Base-by-base conservation (phyloP, 2,329 filamentous ascomycete species). In the Talaromyces funiculosus region DNA sequence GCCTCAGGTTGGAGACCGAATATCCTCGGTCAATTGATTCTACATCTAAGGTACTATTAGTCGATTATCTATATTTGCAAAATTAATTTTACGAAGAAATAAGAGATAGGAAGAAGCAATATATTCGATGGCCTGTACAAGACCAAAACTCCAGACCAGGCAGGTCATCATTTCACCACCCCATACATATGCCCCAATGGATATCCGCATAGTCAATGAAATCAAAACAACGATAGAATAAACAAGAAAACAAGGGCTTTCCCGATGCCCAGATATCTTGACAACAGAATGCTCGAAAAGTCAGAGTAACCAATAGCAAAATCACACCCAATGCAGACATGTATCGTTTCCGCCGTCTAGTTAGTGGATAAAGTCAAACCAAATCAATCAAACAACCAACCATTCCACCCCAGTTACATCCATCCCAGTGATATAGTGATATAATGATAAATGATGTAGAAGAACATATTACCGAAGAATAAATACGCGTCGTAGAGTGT, bases 261-360 rank as follows among this genome's bases (percentile, higher is more conserved):
- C 40, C 38, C 35, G 37, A 49, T 47, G 43, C 47, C 59, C 54
- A 54, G 63, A 63, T 63, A 62, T 53, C 63, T 66, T 67, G 63
- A 65, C 64, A 64, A 63, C 45, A 58, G 35, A 49, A 58, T 49
- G 42, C 43, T 40, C 33, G 16, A 38, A 58, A 35, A 40, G 26
- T 38, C 18, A 40, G 7, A 57, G 47, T 4, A 24, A 4, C 20
- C 37, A 61, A 62, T 65, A 54, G n/a, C 29, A 56, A 61, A 61
- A 31, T 61, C 69, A 72, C 65, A 69, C 69, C 72, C 72, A 74
- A 75, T 75, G 73, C 73, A 75, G 71, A 75, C 73, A 72, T 75
- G 71, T 75, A 74, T 75, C 73, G 72, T 75, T 75, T 73, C 73
- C 73, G 72, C 72, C 73, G 74, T 72, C 73, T 75, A 75, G 68